phyloP scores from a whole-genome alignment of 139 green algal genomes.

The Limnomonas spitsbergensis region DNA sequence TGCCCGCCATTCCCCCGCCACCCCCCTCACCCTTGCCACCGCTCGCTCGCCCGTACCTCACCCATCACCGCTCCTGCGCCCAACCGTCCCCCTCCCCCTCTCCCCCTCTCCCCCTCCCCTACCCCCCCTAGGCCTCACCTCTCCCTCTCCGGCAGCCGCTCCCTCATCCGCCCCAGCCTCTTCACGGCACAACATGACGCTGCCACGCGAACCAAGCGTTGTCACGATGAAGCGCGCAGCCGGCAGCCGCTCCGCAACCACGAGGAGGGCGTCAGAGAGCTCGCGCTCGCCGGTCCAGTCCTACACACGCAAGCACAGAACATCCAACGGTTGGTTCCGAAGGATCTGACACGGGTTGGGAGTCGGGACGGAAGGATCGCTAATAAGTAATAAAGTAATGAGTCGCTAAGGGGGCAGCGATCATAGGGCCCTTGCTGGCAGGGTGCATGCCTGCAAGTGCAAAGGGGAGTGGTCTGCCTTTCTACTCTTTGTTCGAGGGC shows the following conservation, averaged over 20 bases:
- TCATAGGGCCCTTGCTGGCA: too few relatives aligned
- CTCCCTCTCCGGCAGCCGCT: neutral
- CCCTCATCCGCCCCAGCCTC: neutral
- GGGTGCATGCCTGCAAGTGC: too few relatives aligned
- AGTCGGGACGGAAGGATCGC: neutral
- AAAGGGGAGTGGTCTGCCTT: too few relatives aligned
- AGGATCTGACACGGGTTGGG: neutral
- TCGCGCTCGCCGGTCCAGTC: constrained; percentile 63
- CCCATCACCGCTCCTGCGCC: too few relatives aligned
- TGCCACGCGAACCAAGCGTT: constrained; percentile 66
- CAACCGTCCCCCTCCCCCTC: too few relatives aligned
- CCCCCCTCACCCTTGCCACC: too few relatives aligned
- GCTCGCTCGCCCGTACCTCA: too few relatives aligned
- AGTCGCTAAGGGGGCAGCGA: too few relatives aligned
- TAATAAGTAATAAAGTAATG: neutral
- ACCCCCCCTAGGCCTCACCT: neutral
- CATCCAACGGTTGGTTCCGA: neutral
- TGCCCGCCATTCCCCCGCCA: too few relatives aligned
- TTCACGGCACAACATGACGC: constrained; percentile 44
- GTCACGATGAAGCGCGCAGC: constrained; percentile 58
- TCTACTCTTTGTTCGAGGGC: too few relatives aligned
- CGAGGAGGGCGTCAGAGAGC: constrained; percentile 72
- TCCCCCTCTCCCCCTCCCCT: neutral
- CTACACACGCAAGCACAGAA: neutral
- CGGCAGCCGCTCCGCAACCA: constrained; percentile 62